These are phyloP conservation scores for Lolium rigidum DNA, from an alignment of 176 grass and related monocot genomes.

Conservation along the genomic window DNA sequence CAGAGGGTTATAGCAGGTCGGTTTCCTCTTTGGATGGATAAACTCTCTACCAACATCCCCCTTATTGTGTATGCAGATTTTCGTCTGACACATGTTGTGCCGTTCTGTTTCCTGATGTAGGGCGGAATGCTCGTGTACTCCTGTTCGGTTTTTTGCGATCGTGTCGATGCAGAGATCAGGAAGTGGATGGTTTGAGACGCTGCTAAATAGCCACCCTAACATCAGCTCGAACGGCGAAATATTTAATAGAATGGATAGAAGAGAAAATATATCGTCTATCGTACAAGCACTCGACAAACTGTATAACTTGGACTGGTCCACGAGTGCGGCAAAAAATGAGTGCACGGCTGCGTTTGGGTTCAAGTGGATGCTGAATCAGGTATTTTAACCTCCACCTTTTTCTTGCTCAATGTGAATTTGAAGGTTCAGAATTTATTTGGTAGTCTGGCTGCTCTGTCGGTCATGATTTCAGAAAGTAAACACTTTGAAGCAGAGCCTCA, in stretches of 20 bases:
- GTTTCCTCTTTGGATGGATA: not conserved
- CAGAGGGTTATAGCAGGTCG: slow-evolving; percentile 77
- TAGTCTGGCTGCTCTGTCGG: not conserved
- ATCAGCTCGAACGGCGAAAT: slow-evolving; percentile 95
- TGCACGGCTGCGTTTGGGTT: slow-evolving; percentile 88
- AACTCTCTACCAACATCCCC: not conserved
- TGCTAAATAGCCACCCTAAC: slow-evolving; percentile 96
- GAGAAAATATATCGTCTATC: slow-evolving; percentile 70
- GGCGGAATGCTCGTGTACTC: slow-evolving; percentile 77
- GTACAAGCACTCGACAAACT: slow-evolving; percentile 72
- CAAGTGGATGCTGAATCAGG: slow-evolving; percentile 99
- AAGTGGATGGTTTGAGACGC: slow-evolving; percentile 98
- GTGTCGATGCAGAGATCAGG: slow-evolving; percentile 97
- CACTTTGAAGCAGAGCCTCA: not conserved
- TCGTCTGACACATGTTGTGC: slow-evolving; percentile 19
- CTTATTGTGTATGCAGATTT: slow-evolving; percentile 5
- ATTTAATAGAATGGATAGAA: slow-evolving; percentile 64
- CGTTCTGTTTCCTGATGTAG: slow-evolving; percentile 43
- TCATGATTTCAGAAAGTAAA: not conserved
- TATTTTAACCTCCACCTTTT: slow-evolving; percentile 9
- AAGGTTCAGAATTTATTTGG: not conserved
- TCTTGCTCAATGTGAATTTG: not conserved
- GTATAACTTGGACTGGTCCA: slow-evolving; percentile 86
- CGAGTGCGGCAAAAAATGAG: slow-evolving; percentile 87
- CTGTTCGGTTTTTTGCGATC: slow-evolving; percentile 78